Conservation (phyloP, 805 yeast species). For the Zygotorulaspora danielsina region DNA sequence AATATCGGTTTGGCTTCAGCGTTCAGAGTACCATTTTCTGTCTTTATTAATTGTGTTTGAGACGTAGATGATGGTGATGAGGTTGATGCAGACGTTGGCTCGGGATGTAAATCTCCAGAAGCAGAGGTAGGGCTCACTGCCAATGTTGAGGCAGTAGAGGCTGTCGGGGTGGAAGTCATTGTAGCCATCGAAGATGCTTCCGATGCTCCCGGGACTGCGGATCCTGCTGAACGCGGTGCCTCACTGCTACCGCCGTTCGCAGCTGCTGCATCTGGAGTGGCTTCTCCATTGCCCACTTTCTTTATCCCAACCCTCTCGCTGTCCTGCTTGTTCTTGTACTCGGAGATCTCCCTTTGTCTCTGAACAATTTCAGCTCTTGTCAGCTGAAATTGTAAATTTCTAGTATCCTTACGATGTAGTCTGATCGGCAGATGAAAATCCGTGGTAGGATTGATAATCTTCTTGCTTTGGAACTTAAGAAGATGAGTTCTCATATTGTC, state of each 20-base stretch:
- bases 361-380: slow-evolving; percentile 72
- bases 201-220: slow-evolving; percentile 1
- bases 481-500: slow-evolving; percentile 74
- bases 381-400: slow-evolving; percentile 81
- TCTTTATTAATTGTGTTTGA: background rate
- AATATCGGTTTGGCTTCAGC: slow-evolving; percentile 15
- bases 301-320: slow-evolving; percentile 31
- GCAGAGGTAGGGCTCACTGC: slow-evolving; percentile 3
- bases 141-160: slow-evolving; percentile 6
- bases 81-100: slow-evolving; percentile 1
- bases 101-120: too few relatives aligned
- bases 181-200: too few relatives aligned
- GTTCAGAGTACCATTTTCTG: slow-evolving; percentile 1
- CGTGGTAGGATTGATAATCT: slow-evolving; percentile 62
- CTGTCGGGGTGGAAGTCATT: slow-evolving; percentile 2
- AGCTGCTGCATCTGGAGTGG: slow-evolving; percentile 18
- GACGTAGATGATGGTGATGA: slow-evolving; percentile 1
- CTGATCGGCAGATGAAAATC: slow-evolving; percentile 80
- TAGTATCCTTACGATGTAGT: slow-evolving; percentile 89
- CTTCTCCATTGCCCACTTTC: slow-evolving; percentile 12
- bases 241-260: slow-evolving; percentile 10
- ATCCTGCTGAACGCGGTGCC: slow-evolving; percentile 6
- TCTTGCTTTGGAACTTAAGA: slow-evolving; percentile 70
- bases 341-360: slow-evolving; percentile 47
- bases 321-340: slow-evolving; percentile 35